Conservation (phyloP, 2,329 filamentous ascomycete species). For the Colletotrichum higginsianum region DNA sequence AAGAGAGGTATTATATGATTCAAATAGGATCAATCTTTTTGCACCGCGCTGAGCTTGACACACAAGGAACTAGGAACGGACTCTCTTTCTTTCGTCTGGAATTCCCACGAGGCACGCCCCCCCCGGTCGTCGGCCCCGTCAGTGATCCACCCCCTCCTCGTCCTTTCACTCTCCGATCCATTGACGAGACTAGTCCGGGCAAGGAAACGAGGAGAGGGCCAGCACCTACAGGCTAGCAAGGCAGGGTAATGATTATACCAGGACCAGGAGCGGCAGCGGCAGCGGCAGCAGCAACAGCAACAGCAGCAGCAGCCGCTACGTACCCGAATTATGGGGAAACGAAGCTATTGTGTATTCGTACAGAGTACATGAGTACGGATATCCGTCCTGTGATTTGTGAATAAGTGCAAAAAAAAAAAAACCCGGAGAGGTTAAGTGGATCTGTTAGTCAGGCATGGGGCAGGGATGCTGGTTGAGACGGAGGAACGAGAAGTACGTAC, state of each 20-base stretch:
- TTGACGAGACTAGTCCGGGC: conserved; percentile 27
- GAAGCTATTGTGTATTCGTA: conserved; percentile 16
- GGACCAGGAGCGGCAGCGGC: conserved; percentile 13
- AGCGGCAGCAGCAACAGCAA: neutral
- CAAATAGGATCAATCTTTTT: conserved; percentile 38
- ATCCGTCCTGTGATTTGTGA: neutral
- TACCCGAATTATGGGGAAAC: conserved; percentile 40
- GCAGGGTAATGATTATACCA: conserved; percentile 34
- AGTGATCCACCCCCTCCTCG: neutral
- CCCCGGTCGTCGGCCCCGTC: conserved; percentile 21
- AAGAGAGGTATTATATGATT: conserved; percentile 39
- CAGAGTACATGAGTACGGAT: no score
- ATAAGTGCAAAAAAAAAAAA: conserved; percentile 15
- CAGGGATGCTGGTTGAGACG: conserved; percentile 37
- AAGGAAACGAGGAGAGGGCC: conserved; percentile 23
- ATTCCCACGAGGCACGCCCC: conserved; percentile 38
- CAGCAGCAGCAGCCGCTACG: conserved; percentile 8
- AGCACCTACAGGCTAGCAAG: conserved; percentile 29
- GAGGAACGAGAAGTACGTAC: conserved; percentile 8
- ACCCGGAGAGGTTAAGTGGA: conserved; percentile 30
- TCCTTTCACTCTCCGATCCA: conserved; percentile 36
- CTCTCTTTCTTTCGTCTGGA: conserved; percentile 42
- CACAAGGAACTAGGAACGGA: conserved; percentile 35
- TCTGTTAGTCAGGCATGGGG: conserved; percentile 33
- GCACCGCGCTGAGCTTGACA: conserved; percentile 16